Evolutionary conservation across 495 filamentous ascomycete species (phyloP).

Genomic region (Penicillium chermesinum): DNA sequence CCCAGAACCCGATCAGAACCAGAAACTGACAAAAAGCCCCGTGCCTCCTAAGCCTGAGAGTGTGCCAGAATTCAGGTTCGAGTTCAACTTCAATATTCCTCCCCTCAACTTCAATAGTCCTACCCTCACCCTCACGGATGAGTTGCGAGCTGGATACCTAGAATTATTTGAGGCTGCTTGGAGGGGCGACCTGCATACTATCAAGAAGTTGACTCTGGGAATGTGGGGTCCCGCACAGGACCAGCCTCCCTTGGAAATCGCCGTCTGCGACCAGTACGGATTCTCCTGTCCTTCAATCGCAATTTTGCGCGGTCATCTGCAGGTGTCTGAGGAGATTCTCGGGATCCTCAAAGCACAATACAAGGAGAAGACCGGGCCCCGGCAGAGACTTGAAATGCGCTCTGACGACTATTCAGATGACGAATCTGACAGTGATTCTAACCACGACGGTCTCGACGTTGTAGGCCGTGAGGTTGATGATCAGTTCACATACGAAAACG

Average conservation of each 20-base stretch:
- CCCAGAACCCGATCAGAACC: slow-evolving; percentile 38
- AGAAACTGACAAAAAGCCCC: too few relatives aligned
- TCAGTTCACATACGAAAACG: slow-evolving; percentile 64
- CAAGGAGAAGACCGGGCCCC: slow-evolving; percentile 35
- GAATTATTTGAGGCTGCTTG: slow-evolving; percentile 64
- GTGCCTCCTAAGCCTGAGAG: too few relatives aligned
- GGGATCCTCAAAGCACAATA: slow-evolving; percentile 65
- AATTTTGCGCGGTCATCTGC: slow-evolving; percentile 54
- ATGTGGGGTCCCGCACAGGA: slow-evolving; percentile 35
- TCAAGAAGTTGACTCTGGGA: slow-evolving; percentile 44
- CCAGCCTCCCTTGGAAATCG: slow-evolving; percentile 55
- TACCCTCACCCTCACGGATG: slow-evolving; percentile 46
- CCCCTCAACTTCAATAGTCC: slow-evolving; percentile 42
- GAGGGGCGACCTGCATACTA: slow-evolving; percentile 55
- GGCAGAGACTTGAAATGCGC: slow-evolving; percentile 44
- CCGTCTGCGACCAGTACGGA: slow-evolving; percentile 42
- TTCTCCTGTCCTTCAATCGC: slow-evolving; percentile 60
- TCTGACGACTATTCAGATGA: slow-evolving; percentile 31
- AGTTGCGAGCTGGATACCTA: slow-evolving; percentile 50
- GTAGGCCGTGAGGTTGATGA: slow-evolving; percentile 46
- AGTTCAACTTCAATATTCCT: too few relatives aligned
- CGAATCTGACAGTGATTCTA: slow-evolving; percentile 24
- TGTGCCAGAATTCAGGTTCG: too few relatives aligned
- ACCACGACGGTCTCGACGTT: slow-evolving; percentile 43
- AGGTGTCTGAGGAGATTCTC: slow-evolving; percentile 57